Conservation (phyloP, 768 basidiomycete species). For the Rhodotorula paludigena region DNA sequence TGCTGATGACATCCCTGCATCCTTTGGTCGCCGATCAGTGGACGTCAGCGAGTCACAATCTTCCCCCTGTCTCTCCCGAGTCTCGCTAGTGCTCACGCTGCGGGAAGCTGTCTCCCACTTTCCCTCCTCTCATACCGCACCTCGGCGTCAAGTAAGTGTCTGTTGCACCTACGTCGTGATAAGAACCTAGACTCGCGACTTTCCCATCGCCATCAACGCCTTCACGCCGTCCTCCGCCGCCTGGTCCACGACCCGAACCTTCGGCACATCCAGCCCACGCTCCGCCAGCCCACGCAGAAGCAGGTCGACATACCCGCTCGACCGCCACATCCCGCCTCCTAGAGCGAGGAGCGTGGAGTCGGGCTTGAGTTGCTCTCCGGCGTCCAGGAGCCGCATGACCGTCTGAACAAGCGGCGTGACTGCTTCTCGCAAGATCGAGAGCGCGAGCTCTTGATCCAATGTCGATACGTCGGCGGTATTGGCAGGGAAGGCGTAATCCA, state of each 20-base stretch:
- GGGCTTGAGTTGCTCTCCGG: constrained; percentile 34
- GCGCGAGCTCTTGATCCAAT: constrained; percentile 36
- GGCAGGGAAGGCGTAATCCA: constrained; percentile 41
- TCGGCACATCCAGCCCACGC: constrained; percentile 38
- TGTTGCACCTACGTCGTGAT: too few relatives aligned
- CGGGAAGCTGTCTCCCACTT: too few relatives aligned
- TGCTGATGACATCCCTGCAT: too few relatives aligned
- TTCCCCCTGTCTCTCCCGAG: too few relatives aligned
- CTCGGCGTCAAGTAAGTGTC: too few relatives aligned
- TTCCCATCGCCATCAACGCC: constrained; percentile 39
- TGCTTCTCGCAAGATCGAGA: constrained; percentile 34
- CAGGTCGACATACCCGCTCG: constrained; percentile 39
- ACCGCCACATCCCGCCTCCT: constrained; percentile 45
- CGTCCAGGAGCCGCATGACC: constrained; percentile 38
- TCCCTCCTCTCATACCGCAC: too few relatives aligned
- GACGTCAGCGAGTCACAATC: too few relatives aligned
- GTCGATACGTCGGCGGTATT: constrained; percentile 5
- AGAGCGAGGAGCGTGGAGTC: constrained; percentile 39
- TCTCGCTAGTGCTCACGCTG: too few relatives aligned
- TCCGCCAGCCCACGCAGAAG: constrained; percentile 36
- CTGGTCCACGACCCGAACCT: constrained; percentile 40
- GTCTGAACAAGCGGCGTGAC: constrained; percentile 41
- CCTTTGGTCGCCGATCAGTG: too few relatives aligned
- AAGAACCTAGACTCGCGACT: too few relatives aligned
- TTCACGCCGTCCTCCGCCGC: constrained; percentile 44